Evolutionary conservation across 2,329 filamentous ascomycete genomes (phyloP), one percentile per base, ranked within the genome.

Genomic region (Corynespora cassiicola): DNA sequence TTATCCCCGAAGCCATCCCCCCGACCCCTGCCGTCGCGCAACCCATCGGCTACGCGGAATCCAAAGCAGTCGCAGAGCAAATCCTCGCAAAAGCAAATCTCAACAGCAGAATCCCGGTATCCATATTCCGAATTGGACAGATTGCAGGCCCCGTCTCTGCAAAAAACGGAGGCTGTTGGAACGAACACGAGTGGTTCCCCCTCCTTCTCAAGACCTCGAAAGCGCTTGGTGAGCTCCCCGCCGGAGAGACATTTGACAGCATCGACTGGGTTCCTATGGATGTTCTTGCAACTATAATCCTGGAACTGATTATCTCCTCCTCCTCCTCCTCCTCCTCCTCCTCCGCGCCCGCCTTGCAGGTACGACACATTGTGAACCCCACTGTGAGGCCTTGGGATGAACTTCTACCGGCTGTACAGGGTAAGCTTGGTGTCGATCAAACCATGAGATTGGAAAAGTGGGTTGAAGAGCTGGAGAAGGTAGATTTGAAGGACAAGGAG

Each of bases 21-120:
- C 20, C 30, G 12, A 36, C 24, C 12, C 20, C 34, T 6, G 31
- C 22, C 3, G 26, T 30, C 3, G 47, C 39, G 15, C 45, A 34
- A 25, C 11, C 15, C 15, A 77, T 77, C 65, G 76, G 76, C 2
- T 79, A 79, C 35, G 74, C 71, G 0, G 60, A 66, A 14, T 74
- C 71, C 2, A 78, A 78, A 52, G 59, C 66, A 23, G 72, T 77
- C 1, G 61, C 72, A 0, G 75, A 78, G 47, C 65, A 74, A 14
- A 65, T 77, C 5, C 15, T 23, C 16, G 21, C 12, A 3, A 15
- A 15, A 4, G 46, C 46, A 14, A 25, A 28, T 1, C 8, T 21
- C 21, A 24, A 3, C 3, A 30, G n/a, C 3, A 22, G 32, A 54
- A 34, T 43, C 46, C 9, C 9, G 7, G 36, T 51, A 5, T 25